phyloP scores from a whole-genome alignment of 73 alveolate species.

The Stentor roeselii region DNA sequence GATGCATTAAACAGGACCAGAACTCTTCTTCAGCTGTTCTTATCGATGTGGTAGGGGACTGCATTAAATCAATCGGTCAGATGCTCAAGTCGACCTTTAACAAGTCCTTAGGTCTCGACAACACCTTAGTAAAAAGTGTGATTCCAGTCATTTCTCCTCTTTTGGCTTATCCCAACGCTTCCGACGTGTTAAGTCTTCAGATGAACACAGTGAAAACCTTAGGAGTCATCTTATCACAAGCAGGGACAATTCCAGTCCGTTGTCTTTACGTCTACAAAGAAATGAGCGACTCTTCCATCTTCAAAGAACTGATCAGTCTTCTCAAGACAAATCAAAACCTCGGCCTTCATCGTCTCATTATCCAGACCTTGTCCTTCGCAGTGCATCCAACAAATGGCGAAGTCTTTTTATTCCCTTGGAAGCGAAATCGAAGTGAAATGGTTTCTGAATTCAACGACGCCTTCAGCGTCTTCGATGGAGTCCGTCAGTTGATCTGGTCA shows the following conservation, averaged over 20 bases:
- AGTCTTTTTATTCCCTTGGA: slow-evolving; percentile 92
- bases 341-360: slow-evolving; percentile 66
- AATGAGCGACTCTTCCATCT: slow-evolving; percentile 70
- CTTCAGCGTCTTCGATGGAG: slow-evolving; percentile 51
- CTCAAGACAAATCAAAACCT: neutral
- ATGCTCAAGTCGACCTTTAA: slow-evolving; percentile 79
- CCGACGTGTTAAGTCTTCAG: slow-evolving; percentile 36
- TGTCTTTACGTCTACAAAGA: slow-evolving; percentile 78
- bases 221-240: slow-evolving; percentile 89
- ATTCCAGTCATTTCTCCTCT: slow-evolving; percentile 55
- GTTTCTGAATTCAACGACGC: slow-evolving; percentile 64
- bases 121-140: slow-evolving; percentile 53
- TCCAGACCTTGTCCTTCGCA: slow-evolving; percentile 73
- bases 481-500: slow-evolving; percentile 45
- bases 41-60: slow-evolving; percentile 76
- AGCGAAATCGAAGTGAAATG: slow-evolving; percentile 66
- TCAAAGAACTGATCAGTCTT: slow-evolving; percentile 46
- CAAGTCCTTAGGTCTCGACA: slow-evolving; percentile 73
- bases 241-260: slow-evolving; percentile 87
- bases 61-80: slow-evolving; percentile 82
- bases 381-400: slow-evolving; percentile 96
- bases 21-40: slow-evolving; percentile 20
- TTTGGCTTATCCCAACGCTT: slow-evolving; percentile 15
- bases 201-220: slow-evolving; percentile 71
- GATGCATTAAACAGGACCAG: slow-evolving; percentile 47